phyloP scores from a whole-genome alignment of 331 rosid genomes.

The Ulmus americana region DNA sequence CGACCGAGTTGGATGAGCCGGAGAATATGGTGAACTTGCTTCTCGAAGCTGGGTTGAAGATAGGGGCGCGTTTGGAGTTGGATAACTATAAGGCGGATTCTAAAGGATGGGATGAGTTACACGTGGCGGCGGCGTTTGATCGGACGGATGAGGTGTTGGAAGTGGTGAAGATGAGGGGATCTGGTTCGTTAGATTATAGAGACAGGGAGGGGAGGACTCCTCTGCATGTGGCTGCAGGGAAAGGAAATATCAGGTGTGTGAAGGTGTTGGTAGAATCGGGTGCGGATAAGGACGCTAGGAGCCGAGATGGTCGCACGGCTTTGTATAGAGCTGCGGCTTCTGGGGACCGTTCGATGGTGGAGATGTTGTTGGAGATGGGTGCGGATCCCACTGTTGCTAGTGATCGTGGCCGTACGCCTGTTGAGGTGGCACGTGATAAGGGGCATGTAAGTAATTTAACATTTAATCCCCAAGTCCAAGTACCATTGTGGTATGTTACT shows the following conservation, averaged over 20 bases:
- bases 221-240: slow-evolving; percentile 33
- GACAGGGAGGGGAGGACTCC: slow-evolving; percentile 31
- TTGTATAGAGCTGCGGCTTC: slow-evolving; percentile 23
- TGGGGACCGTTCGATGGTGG: slow-evolving; percentile 35
- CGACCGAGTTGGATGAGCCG: slow-evolving; percentile 51
- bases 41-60: slow-evolving; percentile 61
- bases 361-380: slow-evolving; percentile 23
- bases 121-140: slow-evolving; percentile 44
- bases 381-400: slow-evolving; percentile 23
- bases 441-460: slow-evolving; percentile 40
- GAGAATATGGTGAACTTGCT: slow-evolving; percentile 56
- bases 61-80: slow-evolving; percentile 17
- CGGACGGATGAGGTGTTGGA: slow-evolving; percentile 20
- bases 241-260: slow-evolving; percentile 21
- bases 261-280: slow-evolving; percentile 24
- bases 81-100: slow-evolving; percentile 6
- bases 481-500: no score
- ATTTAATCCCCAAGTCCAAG: neutral
- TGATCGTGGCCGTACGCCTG: slow-evolving; percentile 20
- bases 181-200: slow-evolving; percentile 21
- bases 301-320: slow-evolving; percentile 30
- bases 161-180: slow-evolving; percentile 10
- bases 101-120: slow-evolving; percentile 27
- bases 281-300: slow-evolving; percentile 22
- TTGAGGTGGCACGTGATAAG: slow-evolving; percentile 30